phyloP scores from a whole-genome alignment of 345 rosid species.

The Draba incana region DNA sequence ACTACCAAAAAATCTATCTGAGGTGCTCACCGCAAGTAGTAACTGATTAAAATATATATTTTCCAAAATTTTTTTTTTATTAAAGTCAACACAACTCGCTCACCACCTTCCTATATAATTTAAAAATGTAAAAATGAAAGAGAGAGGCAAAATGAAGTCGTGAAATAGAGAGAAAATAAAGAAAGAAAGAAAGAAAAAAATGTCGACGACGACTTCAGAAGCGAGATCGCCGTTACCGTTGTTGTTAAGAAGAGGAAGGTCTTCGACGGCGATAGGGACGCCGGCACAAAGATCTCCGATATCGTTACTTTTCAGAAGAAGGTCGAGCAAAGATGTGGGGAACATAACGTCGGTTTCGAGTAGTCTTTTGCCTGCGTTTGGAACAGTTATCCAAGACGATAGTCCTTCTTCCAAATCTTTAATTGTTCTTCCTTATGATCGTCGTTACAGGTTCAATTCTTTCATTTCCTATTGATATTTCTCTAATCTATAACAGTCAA shows the following conservation, averaged over 20 bases:
- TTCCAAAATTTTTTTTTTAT: not conserved
- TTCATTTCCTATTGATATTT: not conserved
- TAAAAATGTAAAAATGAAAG: not conserved
- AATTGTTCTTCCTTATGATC: slow-evolving; percentile 78
- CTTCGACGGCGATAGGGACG: slow-evolving; percentile 27
- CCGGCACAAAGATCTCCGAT: slow-evolving; percentile 48
- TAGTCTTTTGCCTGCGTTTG: slow-evolving; percentile 88
- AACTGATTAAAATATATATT: not conserved
- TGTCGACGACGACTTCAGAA: slow-evolving; percentile 43
- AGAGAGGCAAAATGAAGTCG: slow-evolving; percentile 1
- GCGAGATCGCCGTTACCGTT: slow-evolving; percentile 54
- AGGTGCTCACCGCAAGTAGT: not conserved
- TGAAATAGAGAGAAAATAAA: slow-evolving; percentile 14
- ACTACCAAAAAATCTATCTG: too few relatives aligned
- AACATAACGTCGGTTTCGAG: slow-evolving; percentile 77
- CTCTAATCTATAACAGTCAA: not conserved
- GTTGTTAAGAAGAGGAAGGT: slow-evolving; percentile 51
- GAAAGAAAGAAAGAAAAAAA: slow-evolving; percentile 27
- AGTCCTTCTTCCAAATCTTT: slow-evolving; percentile 51
- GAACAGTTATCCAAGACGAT: slow-evolving; percentile 63
- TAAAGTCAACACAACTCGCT: slow-evolving; percentile 28
- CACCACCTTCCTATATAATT: slow-evolving; percentile 1
- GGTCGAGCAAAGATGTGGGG: slow-evolving; percentile 60
- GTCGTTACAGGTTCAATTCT: slow-evolving; percentile 65
- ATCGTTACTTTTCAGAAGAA: slow-evolving; percentile 57